Evolutionary conservation across 2,329 filamentous ascomycete genomes (phyloP).

Genomic region (Phyllosticta paracitricarpa): DNA sequence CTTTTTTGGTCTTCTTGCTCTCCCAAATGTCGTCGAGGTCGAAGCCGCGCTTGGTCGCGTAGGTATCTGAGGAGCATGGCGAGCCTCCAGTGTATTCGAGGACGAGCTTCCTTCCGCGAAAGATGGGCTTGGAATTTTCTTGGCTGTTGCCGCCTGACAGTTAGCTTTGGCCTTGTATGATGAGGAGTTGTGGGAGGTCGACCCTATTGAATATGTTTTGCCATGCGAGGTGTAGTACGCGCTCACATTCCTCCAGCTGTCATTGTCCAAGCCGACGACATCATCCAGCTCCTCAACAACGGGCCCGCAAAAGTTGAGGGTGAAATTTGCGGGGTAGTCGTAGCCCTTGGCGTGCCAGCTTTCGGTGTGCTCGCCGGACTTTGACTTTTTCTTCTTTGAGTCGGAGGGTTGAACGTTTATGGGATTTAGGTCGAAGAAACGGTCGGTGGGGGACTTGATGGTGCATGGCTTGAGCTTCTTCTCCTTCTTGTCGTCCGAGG

Average conservation of each 20-base stretch:
- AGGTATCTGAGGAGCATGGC: slow-evolving; percentile 29
- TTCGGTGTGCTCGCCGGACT: slow-evolving; percentile 47
- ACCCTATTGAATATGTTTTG: slow-evolving; percentile 67
- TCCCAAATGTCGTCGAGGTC: slow-evolving; percentile 17
- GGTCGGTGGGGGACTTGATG: slow-evolving; percentile 50
- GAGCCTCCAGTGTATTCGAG: slow-evolving; percentile 43
- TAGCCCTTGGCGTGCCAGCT: slow-evolving; percentile 59
- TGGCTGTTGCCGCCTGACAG: slow-evolving; percentile 30
- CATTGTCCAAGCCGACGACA: slow-evolving; percentile 54
- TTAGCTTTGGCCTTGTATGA: background rate
- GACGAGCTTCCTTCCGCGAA: slow-evolving; percentile 56
- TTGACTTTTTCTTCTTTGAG: slow-evolving; percentile 30
- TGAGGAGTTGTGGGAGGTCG: slow-evolving; percentile 23
- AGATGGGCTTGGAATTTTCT: slow-evolving; percentile 42
- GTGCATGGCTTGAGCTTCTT: slow-evolving; percentile 48
- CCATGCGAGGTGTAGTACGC: slow-evolving; percentile 62
- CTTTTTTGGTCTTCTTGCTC: slow-evolving; percentile 33
- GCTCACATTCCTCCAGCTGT: slow-evolving; percentile 62
- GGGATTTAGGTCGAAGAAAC: slow-evolving; percentile 54
- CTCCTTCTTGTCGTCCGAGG: slow-evolving; percentile 31
- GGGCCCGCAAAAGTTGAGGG: slow-evolving; percentile 68
- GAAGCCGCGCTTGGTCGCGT: slow-evolving; percentile 7
- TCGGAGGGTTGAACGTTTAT: slow-evolving; percentile 41
- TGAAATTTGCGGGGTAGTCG: slow-evolving; percentile 74
- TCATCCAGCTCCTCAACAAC: slow-evolving; percentile 58